Evolutionary conservation across 139 green algal genomes (phyloP), one percentile per base, ranked within the genome.

Genomic region (Dunaliella primolecta): DNA sequence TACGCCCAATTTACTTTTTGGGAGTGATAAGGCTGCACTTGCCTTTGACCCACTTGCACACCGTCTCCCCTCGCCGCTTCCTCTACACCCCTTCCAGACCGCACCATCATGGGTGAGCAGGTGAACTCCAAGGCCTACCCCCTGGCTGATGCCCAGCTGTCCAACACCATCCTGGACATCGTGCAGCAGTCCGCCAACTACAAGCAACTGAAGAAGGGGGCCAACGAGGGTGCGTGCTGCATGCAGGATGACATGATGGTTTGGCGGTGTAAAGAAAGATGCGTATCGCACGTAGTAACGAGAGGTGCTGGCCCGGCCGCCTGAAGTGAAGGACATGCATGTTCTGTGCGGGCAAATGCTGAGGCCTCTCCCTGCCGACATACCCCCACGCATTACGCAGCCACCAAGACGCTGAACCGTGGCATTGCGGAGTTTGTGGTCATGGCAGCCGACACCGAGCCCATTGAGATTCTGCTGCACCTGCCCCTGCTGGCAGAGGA

Each of bases 41-140:
- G 46, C 46, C 46, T 64, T 64, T 64, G 46, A 64, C 46, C 46
- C 46, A 64, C 46, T 64, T 64, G 46, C 46, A 64, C 46, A 25
- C 46, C 46, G 7, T 7, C 46, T 25, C 46, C 15, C 15, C 46
- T 64, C 46, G n/a, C n/a, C n/a, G n/a, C 46, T 64, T 64, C 46
- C 46, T 64, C 46, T 25, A 64, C 7, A 64, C 46, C 15, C 46
- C 15, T 64, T 15, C 46, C 15, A n/a, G n/a, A n/a, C 15, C 46
- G 7, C 46, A 25, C 46, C 79, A 91, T 81, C 30, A 96, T 95
- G 92, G 89, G 84, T 87, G 92, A 95, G 92, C 94, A 92, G 94
- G 97, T 98, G 93, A 99, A 99, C 94, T 97, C 97, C n/a, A 98
- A 99, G 93, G 97, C 97, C 34, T 99, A 99, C 91, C 97, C 97